Conservation (phyloP, 345 rosid genomes). For the Boechera stricta region DNA sequence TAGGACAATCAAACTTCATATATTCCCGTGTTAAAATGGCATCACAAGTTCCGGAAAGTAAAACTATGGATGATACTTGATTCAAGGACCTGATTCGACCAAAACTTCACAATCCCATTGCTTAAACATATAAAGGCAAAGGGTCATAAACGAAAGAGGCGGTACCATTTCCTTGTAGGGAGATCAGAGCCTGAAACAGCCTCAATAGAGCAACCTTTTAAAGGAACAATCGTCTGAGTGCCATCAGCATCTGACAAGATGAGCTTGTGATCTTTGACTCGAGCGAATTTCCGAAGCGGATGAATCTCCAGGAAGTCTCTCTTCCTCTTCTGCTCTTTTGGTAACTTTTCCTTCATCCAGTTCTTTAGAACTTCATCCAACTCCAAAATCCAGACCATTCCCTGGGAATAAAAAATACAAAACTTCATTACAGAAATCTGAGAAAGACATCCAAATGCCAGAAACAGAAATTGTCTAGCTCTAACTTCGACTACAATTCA, state of each 20-base stretch:
- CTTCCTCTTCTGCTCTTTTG: slow-evolving; percentile 67
- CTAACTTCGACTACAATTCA: background rate
- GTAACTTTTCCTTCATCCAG: slow-evolving; percentile 50
- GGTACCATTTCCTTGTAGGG: slow-evolving; percentile 83
- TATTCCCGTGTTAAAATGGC: background rate
- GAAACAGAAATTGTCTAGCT: background rate
- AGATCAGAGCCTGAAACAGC: slow-evolving; percentile 83
- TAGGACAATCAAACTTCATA: slow-evolving; percentile 14
- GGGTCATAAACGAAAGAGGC: background rate
- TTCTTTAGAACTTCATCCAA: slow-evolving; percentile 60
- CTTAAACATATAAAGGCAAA: background rate
- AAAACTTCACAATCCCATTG: slow-evolving; percentile 5
- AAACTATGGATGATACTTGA: background rate
- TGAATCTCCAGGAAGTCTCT: slow-evolving; percentile 64
- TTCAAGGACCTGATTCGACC: slow-evolving; percentile 21
- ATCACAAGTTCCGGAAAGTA: background rate
- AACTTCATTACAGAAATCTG: slow-evolving; percentile 3
- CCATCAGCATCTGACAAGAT: slow-evolving; percentile 62
- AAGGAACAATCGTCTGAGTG: slow-evolving; percentile 49
- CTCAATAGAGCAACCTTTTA: slow-evolving; percentile 68
- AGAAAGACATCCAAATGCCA: background rate
- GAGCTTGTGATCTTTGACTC: slow-evolving; percentile 60
- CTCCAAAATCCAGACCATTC: slow-evolving; percentile 83
- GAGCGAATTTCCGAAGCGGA: slow-evolving; percentile 64
- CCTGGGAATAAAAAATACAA: slow-evolving; percentile 50